Evolutionary conservation across 768 basidiomycete genomes (phyloP).

Genomic region (Rhizopogon vesiculosus): DNA sequence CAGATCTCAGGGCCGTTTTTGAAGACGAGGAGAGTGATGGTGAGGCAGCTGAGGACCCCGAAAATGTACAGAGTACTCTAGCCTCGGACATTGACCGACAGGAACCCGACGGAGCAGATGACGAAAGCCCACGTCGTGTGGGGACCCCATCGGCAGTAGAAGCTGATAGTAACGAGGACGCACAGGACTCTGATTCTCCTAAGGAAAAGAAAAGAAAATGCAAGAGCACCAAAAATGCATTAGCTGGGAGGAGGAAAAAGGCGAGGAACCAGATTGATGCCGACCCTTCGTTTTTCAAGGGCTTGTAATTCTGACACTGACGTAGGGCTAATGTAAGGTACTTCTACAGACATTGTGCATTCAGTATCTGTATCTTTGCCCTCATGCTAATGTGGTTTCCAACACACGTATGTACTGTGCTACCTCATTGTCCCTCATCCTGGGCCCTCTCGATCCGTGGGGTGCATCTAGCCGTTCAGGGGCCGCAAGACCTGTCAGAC

Average conservation of each 20-base stretch:
- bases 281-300: constrained; percentile 64
- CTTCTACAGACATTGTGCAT: not conserved
- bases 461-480: constrained; percentile 1
- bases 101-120: constrained; percentile 14
- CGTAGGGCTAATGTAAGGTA: not conserved
- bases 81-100: constrained; percentile 9
- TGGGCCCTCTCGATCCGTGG: not conserved
- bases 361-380: not conserved
- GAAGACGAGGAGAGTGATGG: constrained; percentile 31
- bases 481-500: not conserved
- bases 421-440: not conserved
- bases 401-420: not conserved
- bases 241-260: constrained; percentile 49
- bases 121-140: constrained; percentile 11
- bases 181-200: constrained; percentile 22
- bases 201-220: constrained; percentile 50
- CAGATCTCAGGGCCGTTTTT: constrained; percentile 78
- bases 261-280: constrained; percentile 55
- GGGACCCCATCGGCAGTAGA: constrained; percentile 8
- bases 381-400: not conserved
- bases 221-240: constrained; percentile 47
- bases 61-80: constrained; percentile 15
- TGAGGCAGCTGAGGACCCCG: constrained; percentile 13
- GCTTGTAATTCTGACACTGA: constrained; percentile 32
- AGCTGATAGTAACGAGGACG: constrained; percentile 21